phyloP scores from a whole-genome alignment of 768 basidiomycete species.

The Galerina sulciceps region DNA sequence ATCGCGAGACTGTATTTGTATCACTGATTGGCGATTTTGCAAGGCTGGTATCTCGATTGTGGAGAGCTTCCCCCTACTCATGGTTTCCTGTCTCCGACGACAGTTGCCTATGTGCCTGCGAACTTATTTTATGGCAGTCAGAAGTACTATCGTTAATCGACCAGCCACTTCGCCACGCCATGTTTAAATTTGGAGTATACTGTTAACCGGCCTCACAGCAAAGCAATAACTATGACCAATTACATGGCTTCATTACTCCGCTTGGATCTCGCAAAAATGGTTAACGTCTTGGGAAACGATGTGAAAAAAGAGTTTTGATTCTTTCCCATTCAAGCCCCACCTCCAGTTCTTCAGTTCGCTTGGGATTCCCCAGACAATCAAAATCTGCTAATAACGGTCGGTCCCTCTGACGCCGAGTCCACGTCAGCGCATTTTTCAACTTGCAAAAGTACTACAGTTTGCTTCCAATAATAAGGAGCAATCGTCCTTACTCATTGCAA shows the following conservation, averaged over 20 bases:
- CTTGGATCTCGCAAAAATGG: conserved; percentile 12
- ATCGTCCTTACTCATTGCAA: conserved; percentile 37
- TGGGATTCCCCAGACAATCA: background rate
- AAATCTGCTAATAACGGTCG: background rate
- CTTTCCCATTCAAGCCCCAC: conserved; percentile 1
- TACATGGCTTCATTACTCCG: conserved; percentile 11
- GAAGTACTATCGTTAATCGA: conserved; percentile 6
- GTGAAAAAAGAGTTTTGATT: conserved; percentile 11
- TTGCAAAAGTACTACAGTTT: background rate
- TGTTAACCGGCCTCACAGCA: conserved; percentile 7
- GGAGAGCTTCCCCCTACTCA: conserved; percentile 32
- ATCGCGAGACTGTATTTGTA: background rate
- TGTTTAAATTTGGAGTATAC: conserved; percentile 16
- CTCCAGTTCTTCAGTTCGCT: conserved; percentile 6
- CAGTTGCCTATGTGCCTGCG: conserved; percentile 23
- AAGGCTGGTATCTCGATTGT: conserved; percentile 22
- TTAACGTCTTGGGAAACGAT: conserved; percentile 5
- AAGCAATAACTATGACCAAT: conserved; percentile 9
- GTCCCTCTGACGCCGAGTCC: conserved; percentile 25
- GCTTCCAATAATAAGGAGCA: too few species aligned
- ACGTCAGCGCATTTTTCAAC: conserved; percentile 17
- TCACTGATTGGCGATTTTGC: conserved; percentile 2
- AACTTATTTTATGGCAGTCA: conserved; percentile 26
- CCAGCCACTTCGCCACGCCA: conserved; percentile 1
- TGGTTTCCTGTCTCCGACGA: conserved; percentile 30